phyloP scores from a whole-genome alignment of 23 red algal genomes.

The Gracilaria gracilis region DNA sequence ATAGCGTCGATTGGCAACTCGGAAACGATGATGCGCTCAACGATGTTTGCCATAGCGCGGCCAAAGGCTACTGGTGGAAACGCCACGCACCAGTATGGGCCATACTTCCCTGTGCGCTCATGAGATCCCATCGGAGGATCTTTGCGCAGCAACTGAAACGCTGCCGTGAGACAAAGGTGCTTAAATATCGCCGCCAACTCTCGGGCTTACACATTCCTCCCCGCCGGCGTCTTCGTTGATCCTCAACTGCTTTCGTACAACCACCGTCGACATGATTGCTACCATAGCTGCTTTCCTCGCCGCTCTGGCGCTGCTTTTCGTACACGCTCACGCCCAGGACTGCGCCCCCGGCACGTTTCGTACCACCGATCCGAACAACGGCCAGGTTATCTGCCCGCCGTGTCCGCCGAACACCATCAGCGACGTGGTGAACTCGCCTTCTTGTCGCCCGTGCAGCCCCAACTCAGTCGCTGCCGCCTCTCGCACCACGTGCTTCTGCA shows the following conservation, averaged over 20 bases:
- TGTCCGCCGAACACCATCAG: slow-evolving; percentile 25
- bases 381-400: neutral
- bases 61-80: no score
- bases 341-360: slow-evolving; percentile 8
- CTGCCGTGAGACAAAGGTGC: neutral
- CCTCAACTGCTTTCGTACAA: neutral
- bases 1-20: neutral
- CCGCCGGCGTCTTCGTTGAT: no score
- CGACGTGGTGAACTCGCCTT: neutral
- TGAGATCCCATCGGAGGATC: no score
- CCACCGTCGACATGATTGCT: neutral
- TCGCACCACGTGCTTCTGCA: slow-evolving; percentile 10
- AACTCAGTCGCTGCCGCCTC: neutral
- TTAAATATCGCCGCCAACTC: neutral
- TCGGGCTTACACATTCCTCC: no score
- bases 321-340: neutral
- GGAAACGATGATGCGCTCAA: neutral
- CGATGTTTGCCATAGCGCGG: neutral
- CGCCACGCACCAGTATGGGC: no score
- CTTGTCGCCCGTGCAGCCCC: slow-evolving; percentile 11
- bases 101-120: no score
- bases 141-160: no score
- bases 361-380: slow-evolving; percentile 6
- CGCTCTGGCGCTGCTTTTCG: neutral
- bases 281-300: neutral